Evolutionary conservation across 768 basidiomycete species (phyloP), one percentile per base, ranked within the genome.

Genomic region (Ephemerocybe angulata): DNA sequence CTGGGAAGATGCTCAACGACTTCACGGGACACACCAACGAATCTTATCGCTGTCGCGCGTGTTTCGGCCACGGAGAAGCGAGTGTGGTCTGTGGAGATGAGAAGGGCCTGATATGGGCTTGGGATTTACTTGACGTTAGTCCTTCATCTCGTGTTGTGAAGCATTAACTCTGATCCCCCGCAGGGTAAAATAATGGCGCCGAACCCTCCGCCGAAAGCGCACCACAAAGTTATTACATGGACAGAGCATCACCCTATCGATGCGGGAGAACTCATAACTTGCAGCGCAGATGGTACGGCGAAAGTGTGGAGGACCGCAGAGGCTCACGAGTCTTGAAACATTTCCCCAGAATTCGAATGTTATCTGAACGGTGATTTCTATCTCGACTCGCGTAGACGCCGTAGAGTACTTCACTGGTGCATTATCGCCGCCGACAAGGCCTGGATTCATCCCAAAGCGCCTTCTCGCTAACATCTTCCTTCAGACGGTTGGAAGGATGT

Each of bases 21-120:
- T 96, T 96, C 67, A 78, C 69, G 15, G 93, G 91, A 0, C 91
- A 96, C 65, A 67, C 70, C 7, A 89, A 91, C 61, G 71, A 77
- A 31, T 79, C 84, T 17, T 96, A 95, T 67, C 82, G 91, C 22
- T 87, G 83, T 63, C 85, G 88, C 27, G 86, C 87, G 24, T 87
- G 84, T 60, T 96, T 96, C 63, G 89, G 89, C 11, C 81, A 88
- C 58, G 87, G 78, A 3, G 97, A 98, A 70, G 88, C 86, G 7
- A 83, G 68, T 24, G 84, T 98, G 15, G 66, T 96, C 4, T 86
- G 83, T 57, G 97, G 97, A 8, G 97, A 98, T 65, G 97, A 98
- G 70, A 80, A 86, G 7, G 97, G 97, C 0, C 73, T 71, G 57
- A 74, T 99, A 2, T 97, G 93, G 92, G 84, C 84, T 38, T 99